Base-by-base conservation (phyloP, 2,329 filamentous ascomycete species). In the Sclerotinia minor region DNA sequence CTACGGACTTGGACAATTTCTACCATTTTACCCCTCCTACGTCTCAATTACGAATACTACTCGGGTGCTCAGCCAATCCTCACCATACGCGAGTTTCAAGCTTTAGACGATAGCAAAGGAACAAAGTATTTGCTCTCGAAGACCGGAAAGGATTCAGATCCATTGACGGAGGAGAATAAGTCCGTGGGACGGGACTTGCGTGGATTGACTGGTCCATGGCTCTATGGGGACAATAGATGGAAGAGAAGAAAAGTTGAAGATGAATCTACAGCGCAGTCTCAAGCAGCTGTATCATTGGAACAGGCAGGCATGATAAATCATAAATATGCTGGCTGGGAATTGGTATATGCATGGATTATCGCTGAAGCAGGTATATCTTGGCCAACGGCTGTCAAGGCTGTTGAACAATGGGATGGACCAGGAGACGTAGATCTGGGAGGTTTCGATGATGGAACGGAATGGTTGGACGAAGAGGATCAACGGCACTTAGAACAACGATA, bases 401-500 rank as follows among this genome's bases (percentile, higher is more conserved):
- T 93, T 45, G 84, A 88, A 69, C 85, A 90, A 71, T 94, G 91
- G 91, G 86, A 89, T 73, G 91, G 91, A 0, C 89, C 90, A 0
- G 81, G 81, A 8, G 91, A 94, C 74, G 83, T 89, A 58, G 89
- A 93, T 71, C 76, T 92, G 5, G 89, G 88, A 4, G 85, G 84
- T 17, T 85, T 83, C 71, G 83, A 83, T 52, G 78, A 81, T 69
- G 77, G 78, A 9, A 81, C 80, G 2, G 77, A 82, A 59, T 86
- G 86, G 79, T 76, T 92, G 60, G 83, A 84, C 59, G 87, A 91
- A 59, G 81, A 85, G 3, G 82, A 86, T 57, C 84, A 87, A 71
- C 80, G 82, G 45, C 83, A 86, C 70, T 80, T 93, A 5, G 84
- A 89, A 72, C 79, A 81, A 49, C 83, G 85, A 59, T 94, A 92